A percentile compares a stretch with the other conserved stretches of the same genome.
These are phyloP conservation scores for Candida maesae DNA, from an alignment of 805 yeast species.

Conservation along the genomic window DNA sequence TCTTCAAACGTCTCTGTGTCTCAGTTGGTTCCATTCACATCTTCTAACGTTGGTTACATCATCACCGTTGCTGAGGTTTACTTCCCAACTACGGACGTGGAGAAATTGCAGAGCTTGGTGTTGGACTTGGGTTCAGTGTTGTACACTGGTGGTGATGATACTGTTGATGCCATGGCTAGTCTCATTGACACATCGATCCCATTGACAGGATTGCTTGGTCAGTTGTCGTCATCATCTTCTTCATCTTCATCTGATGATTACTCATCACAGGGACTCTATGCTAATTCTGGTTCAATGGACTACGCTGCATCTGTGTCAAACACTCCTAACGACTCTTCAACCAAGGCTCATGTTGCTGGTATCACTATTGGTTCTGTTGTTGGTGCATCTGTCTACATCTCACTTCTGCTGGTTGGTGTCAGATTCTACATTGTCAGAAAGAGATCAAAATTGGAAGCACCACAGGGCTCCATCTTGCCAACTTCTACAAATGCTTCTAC, in stretches of 20 bases:
- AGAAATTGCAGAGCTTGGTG: constrained; percentile 46
- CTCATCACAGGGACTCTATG: constrained; percentile 11
- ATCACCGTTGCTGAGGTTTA: constrained; percentile 88
- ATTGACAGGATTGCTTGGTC: constrained; percentile 39
- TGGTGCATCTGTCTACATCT: constrained; percentile 67
- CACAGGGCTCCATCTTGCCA: constrained; percentile 16
- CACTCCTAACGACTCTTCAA: background rate
- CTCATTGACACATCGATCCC: constrained; percentile 75
- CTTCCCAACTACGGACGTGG: constrained; percentile 57
- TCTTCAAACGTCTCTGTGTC: constrained; percentile 50
- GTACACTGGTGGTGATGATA: constrained; percentile 54
- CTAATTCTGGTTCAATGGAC: constrained; percentile 30
- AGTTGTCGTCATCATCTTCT: constrained; percentile 1
- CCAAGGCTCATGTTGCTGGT: constrained; percentile 56
- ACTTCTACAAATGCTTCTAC: constrained; percentile 13
- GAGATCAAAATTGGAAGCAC: constrained; percentile 18
- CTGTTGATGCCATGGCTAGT: constrained; percentile 53
- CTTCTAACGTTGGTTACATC: constrained; percentile 53
- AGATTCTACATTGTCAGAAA: constrained; percentile 39
- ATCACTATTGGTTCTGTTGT: constrained; percentile 78
- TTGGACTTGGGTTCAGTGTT: constrained; percentile 50
- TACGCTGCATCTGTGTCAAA: constrained; percentile 23
- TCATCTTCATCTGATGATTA: background rate
- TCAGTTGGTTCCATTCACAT: constrained; percentile 72
- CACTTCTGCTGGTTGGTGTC: constrained; percentile 52